Evolutionary conservation across 139 green algal species (phyloP).

Genomic region (Asterochloris erici): DNA sequence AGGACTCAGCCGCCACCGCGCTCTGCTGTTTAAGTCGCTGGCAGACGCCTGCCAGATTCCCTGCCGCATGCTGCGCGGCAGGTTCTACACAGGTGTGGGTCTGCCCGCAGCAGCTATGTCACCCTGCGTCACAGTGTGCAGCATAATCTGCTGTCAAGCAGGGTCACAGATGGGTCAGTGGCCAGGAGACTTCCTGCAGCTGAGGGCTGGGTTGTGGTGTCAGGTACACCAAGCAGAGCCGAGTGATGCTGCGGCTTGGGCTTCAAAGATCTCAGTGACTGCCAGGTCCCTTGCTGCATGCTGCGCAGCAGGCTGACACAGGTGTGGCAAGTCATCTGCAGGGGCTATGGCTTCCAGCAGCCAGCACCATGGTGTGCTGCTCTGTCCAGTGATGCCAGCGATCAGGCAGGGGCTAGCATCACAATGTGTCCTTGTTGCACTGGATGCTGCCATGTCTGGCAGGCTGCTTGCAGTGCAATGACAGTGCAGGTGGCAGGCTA

Average conservation of each 20-base stretch:
- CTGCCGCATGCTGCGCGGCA: slow-evolving; percentile 56
- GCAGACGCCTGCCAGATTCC: slow-evolving; percentile 56
- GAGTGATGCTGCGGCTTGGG: too few relatives aligned
- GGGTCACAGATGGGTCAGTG: background rate
- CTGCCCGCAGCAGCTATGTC: background rate
- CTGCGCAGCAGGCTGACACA: too few relatives aligned
- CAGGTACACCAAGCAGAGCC: too few relatives aligned
- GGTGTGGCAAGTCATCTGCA: too few relatives aligned
- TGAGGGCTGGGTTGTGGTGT: too few relatives aligned
- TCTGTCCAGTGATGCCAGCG: too few relatives aligned
- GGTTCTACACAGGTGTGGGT: slow-evolving; percentile 12
- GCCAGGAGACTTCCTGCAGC: background rate
- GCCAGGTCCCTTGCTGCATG: background rate
- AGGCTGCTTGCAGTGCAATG: background rate
- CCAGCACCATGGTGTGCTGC: too few relatives aligned
- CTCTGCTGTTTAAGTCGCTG: slow-evolving; percentile 87
- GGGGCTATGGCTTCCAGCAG: too few relatives aligned
- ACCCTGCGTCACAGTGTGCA: background rate
- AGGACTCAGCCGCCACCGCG: slow-evolving; percentile 64
- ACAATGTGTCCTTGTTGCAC: background rate
- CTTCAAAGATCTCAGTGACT: background rate
- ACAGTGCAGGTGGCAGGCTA: background rate
- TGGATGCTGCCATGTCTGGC: background rate
- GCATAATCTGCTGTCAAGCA: background rate
- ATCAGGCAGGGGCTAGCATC: background rate